Evolutionary conservation across 2,329 filamentous ascomycete genomes (phyloP).

Genomic region (Aspergillus bombycis): DNA sequence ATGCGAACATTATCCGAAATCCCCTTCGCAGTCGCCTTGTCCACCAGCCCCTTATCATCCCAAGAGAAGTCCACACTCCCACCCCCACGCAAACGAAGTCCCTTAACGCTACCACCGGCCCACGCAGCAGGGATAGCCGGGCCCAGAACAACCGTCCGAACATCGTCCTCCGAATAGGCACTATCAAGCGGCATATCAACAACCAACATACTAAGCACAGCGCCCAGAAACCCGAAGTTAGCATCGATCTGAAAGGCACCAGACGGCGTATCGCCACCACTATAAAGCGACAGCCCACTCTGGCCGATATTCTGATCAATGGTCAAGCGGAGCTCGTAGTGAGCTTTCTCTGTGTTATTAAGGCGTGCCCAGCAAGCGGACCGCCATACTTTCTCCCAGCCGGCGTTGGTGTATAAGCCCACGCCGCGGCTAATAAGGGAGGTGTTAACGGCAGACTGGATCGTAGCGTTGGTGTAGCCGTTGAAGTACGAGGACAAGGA

Average conservation of each 20-base stretch:
- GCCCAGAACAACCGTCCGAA: conserved; percentile 12
- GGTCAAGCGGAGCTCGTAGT: conserved; percentile 42
- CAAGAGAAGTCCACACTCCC: conserved; percentile 15
- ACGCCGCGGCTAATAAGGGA: conserved; percentile 52
- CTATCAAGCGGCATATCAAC: conserved; percentile 45
- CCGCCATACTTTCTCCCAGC: conserved; percentile 64
- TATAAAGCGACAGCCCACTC: conserved; percentile 59
- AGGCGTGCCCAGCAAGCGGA: conserved; percentile 60
- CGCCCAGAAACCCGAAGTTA: conserved; percentile 58
- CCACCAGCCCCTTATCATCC: conserved; percentile 9
- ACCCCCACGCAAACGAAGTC: conserved; percentile 16
- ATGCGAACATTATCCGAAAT: neutral
- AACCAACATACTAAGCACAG: conserved; percentile 56
- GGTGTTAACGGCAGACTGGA: conserved; percentile 44
- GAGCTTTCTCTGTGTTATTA: conserved; percentile 53
- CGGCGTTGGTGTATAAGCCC: conserved; percentile 55
- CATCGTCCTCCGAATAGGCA: neutral
- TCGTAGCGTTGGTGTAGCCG: conserved; percentile 49
- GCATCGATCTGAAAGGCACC: conserved; percentile 63
- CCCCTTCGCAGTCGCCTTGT: neutral
- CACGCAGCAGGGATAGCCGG: conserved; percentile 19
- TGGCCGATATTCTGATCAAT: conserved; percentile 51
- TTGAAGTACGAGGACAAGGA: conserved; percentile 46
- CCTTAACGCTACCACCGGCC: conserved; percentile 11
- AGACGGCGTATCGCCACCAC: conserved; percentile 27